These are phyloP conservation scores for Dactylis glomerata DNA, from an alignment of 176 grass and related monocot species.

Conservation along the genomic window DNA sequence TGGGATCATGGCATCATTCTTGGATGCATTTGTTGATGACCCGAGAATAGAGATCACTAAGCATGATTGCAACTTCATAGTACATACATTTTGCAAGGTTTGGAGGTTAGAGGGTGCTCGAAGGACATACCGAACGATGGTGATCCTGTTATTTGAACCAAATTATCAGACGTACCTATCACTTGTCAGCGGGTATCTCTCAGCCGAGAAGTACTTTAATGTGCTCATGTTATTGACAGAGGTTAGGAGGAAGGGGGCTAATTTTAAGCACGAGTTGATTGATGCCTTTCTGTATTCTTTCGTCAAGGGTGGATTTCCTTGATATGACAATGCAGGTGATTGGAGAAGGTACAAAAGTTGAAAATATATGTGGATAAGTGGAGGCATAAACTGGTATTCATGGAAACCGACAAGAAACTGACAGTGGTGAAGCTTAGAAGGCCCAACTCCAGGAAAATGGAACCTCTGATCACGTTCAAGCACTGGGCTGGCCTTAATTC, in stretches of 20 bases:
- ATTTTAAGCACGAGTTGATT: constrained; percentile 72
- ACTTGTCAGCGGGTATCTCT: constrained; percentile 83
- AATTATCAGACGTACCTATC: constrained; percentile 89
- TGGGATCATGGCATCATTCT: too few species aligned
- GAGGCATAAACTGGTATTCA: constrained; percentile 91
- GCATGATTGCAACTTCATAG: constrained; percentile 94
- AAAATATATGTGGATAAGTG: constrained; percentile 98
- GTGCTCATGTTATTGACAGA: constrained; percentile 95
- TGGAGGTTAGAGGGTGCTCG: constrained; percentile 78
- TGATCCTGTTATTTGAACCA: constrained; percentile 75
- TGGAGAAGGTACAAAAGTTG: constrained; percentile 74
- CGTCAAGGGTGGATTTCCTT: constrained; percentile 92
- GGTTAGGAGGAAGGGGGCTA: constrained; percentile 59
- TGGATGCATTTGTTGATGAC: constrained; percentile 68
- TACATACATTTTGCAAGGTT: constrained; percentile 91
- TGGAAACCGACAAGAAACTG: constrained; percentile 94
- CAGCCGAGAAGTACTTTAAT: constrained; percentile 69
- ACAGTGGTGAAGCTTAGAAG: constrained; percentile 76
- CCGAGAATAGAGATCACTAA: constrained; percentile 75
- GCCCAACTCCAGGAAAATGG: constrained; percentile 82
- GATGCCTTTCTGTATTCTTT: constrained; percentile 85
- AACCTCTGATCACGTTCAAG: constrained; percentile 85
- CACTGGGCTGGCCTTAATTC: constrained; percentile 91
- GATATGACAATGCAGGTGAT: constrained; percentile 86
- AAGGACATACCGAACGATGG: constrained; percentile 84